Base-by-base conservation (phyloP, 768 basidiomycete species). In the Flagelloscypha sp. region DNA sequence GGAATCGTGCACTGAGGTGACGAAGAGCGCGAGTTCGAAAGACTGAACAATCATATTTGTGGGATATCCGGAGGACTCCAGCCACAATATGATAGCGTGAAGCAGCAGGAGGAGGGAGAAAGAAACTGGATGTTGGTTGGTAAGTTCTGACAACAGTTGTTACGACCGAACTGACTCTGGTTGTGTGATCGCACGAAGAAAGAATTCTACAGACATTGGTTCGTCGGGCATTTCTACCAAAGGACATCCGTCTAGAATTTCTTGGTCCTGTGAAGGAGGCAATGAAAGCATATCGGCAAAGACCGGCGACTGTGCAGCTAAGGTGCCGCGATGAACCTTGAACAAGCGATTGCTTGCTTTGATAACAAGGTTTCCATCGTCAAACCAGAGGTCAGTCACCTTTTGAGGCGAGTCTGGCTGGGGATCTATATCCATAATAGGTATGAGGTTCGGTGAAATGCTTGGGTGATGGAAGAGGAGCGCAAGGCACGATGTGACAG, bases 31-130 rank as follows among this genome's bases (percentile, higher is more conserved):
- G 44, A 15, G 35, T 37, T 0, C 12, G 33, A 5, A 46, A 41
- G 42, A 42, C 15, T 43, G 31, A 23, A 35, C 33, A 6, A 42
- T 7, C 35, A 31, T 8, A 46, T 21, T 46, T 46, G 9, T 40
- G 35, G 24, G 30, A 30, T 9, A 46, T 34, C 3, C 38, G 37
- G 8, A 43, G 38, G 10, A 39, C 19, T 1, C 41, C 41, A 7
- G 24, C 5, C 15, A 42, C 18, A 7, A n/a, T 9, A 6, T 22
- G 11, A 9, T 38, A 16, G 1, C 2, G 72, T 7, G 78, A 75
- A 16, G 51, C 47, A 35, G 54, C 50, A 31, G 57, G 43, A 10
- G 27, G 23, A 9, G 6, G 38, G 38, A 40, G 42, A 36, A 31
- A 32, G 21, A 34, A 21, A 38, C 30, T 44, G 46, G 55, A 36